These are phyloP conservation scores for Sporopachydermia lactativora DNA, from an alignment of 805 yeast genomes.

Conservation along the genomic window DNA sequence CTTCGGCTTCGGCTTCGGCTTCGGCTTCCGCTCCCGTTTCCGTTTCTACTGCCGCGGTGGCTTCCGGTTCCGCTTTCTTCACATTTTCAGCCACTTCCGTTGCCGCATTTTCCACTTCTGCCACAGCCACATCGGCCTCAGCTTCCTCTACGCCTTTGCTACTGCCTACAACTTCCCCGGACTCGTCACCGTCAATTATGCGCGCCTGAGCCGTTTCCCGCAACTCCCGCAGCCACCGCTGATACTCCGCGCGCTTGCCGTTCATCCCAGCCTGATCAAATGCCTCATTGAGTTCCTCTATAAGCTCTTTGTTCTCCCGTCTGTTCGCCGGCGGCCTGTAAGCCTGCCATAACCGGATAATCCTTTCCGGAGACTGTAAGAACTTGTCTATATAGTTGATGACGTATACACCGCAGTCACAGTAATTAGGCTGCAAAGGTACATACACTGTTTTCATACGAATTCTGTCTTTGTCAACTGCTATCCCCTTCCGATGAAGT, in stretches of 20 bases:
- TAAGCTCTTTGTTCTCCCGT: not conserved
- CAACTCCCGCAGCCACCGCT: conserved; percentile 12
- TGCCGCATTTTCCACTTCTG: no score
- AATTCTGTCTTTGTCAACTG: conserved; percentile 32
- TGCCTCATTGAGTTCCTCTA: not conserved
- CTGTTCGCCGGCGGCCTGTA: not conserved
- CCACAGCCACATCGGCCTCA: no score
- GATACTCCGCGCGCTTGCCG: not conserved
- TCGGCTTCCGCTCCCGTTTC: no score
- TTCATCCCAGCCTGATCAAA: conserved; percentile 1
- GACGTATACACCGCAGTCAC: conserved; percentile 92
- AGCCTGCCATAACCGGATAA: conserved; percentile 18
- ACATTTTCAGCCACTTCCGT: no score
- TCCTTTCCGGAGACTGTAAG: conserved; percentile 31
- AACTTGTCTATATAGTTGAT: conserved; percentile 57
- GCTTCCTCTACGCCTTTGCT: no score
- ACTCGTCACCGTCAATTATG: no score
- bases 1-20: no score
- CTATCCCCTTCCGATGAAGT: conserved; percentile 39
- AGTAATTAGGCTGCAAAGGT: conserved; percentile 76
- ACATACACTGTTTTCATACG: conserved; percentile 37
- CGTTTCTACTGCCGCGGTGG: no score
- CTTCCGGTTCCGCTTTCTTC: no score
- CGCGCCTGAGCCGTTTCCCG: conserved; percentile 26
- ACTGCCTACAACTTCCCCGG: no score